Conservation (phyloP, 1,139 yeast genomes). For the Williopsis jadinii region DNA sequence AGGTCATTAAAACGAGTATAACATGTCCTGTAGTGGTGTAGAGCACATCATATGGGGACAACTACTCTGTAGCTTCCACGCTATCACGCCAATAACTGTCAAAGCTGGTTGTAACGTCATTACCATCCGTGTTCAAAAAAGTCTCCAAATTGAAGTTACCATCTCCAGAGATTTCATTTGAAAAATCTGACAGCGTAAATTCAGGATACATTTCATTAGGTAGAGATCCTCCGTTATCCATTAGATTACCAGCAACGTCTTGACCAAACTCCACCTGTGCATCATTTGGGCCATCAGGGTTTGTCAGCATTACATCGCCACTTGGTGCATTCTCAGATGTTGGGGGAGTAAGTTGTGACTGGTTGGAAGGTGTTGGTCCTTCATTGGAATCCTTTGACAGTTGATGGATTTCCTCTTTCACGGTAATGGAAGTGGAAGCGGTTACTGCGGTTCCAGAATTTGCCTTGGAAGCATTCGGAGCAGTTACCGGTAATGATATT, state of each 20-base stretch:
- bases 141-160: conserved; percentile 22
- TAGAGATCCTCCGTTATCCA: conserved; percentile 6
- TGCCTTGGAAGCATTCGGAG: background rate
- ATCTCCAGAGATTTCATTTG: conserved; percentile 20
- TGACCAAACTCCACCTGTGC: conserved; percentile 7
- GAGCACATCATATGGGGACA: background rate
- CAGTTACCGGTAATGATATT: background rate
- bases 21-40: too few relatives aligned
- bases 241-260: conserved; percentile 10
- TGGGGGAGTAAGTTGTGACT: conserved; percentile 23
- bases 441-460: background rate
- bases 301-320: conserved; percentile 8
- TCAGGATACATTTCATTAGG: conserved; percentile 17
- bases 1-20: background rate
- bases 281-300: conserved; percentile 5
- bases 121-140: conserved; percentile 20
- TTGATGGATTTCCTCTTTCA: conserved; percentile 1
- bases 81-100: conserved; percentile 23
- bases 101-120: conserved; percentile 15
- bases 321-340: conserved; percentile 21
- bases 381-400: conserved; percentile 5
- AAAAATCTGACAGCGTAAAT: conserved; percentile 20
- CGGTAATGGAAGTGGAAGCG: conserved; percentile 1
- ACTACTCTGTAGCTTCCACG: conserved; percentile 22
- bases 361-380: conserved; percentile 18